A percentile compares a stretch with the other conserved stretches of the same genome.
phyloP scores from a whole-genome alignment of 2,329 filamentous ascomycete species.

The Aspergillus nomiae region DNA sequence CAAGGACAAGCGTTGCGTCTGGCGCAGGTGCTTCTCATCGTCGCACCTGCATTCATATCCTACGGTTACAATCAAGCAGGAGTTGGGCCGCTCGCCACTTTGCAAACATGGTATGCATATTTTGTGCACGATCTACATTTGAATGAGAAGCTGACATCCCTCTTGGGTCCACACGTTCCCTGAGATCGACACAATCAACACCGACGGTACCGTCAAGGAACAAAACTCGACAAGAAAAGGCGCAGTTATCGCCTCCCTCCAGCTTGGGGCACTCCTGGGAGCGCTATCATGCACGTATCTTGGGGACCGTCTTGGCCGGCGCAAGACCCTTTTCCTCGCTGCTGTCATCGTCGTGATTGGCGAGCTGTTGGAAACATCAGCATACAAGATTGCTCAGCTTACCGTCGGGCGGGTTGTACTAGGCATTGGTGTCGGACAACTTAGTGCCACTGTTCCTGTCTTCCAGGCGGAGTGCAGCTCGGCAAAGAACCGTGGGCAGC shows the following conservation, averaged over 20 bases:
- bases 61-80: constrained; percentile 32
- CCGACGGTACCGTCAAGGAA: constrained; percentile 18
- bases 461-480: constrained; percentile 54
- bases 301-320: constrained; percentile 52
- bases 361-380: constrained; percentile 44
- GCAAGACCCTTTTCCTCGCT: constrained; percentile 49
- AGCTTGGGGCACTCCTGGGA: constrained; percentile 24
- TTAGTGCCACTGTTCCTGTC: constrained; percentile 51
- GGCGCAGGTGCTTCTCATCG: constrained; percentile 25
- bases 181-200: constrained; percentile 52
- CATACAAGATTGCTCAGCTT: constrained; percentile 48
- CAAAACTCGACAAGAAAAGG: constrained; percentile 27
- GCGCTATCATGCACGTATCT: constrained; percentile 24
- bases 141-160: too few relatives aligned
- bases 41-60: constrained; percentile 26
- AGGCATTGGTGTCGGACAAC: constrained; percentile 52
- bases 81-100: constrained; percentile 23
- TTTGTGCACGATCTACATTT: too few relatives aligned
- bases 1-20: constrained; percentile 15
- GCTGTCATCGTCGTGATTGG: constrained; percentile 30
- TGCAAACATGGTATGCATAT: constrained; percentile 12
- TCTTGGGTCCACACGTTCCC: constrained; percentile 53
- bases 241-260: constrained; percentile 29
- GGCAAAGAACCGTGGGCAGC: constrained; percentile 49
- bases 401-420: constrained; percentile 53